These are phyloP conservation scores for Cryptococcus floricola DNA, from an alignment of 1,284 basidiomycete genomes.

Conservation along the genomic window DNA sequence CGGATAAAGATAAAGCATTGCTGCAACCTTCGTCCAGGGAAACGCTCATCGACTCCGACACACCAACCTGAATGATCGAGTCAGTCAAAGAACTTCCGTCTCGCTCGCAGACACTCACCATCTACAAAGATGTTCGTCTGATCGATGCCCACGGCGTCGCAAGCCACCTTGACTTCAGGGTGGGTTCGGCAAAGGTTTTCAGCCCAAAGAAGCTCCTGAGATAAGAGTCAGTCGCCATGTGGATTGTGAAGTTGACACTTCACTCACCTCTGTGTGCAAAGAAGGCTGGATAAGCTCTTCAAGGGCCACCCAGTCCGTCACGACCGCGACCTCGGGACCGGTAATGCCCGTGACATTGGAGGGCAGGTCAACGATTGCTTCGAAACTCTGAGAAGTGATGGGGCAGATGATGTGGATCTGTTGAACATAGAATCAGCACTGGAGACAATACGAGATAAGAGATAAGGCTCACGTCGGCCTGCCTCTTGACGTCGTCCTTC, in stretches of 20 bases:
- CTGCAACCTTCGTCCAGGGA: constrained; percentile 44
- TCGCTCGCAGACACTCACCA: constrained; percentile 18
- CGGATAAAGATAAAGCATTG: constrained; percentile 51
- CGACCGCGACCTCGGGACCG: constrained; percentile 24
- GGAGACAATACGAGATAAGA: background rate
- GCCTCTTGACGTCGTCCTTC: constrained; percentile 19
- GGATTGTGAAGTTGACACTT: too few species aligned
- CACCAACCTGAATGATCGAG: constrained; percentile 44
- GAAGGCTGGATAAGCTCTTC: constrained; percentile 49
- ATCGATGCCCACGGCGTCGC: constrained; percentile 48
- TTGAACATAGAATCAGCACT: background rate
- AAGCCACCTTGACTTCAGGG: constrained; percentile 44
- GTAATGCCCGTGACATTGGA: constrained; percentile 31
- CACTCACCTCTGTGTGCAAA: constrained; percentile 47
- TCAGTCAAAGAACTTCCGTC: background rate
- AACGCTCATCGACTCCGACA: constrained; percentile 52
- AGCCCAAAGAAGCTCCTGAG: constrained; percentile 49
- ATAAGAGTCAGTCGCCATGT: background rate
- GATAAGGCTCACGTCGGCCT: constrained; percentile 39
- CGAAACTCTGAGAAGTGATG: constrained; percentile 45
- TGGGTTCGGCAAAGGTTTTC: constrained; percentile 50
- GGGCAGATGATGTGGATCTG: constrained; percentile 49
- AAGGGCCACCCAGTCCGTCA: constrained; percentile 42
- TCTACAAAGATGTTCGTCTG: constrained; percentile 48
- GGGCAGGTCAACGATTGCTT: constrained; percentile 43